Percentiles rank a stretch among this genome's conserved stretches.
Evolutionary conservation across 345 rosid species (phyloP).

Genomic region (Erodium maritimum): DNA sequence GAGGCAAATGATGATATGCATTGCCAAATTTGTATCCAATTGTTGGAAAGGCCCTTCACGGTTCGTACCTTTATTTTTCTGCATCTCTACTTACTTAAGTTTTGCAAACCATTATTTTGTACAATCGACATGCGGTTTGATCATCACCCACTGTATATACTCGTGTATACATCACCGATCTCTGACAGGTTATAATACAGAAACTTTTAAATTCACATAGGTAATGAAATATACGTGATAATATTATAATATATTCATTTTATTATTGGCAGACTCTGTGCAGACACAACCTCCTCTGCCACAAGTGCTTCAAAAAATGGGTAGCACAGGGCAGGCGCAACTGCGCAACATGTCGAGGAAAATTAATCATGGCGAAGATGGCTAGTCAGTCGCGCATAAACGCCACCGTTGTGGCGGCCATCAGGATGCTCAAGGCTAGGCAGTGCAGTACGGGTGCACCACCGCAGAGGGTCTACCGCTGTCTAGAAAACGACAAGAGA

Average conservation of each 20-base stretch:
- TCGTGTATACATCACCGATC: too few relatives aligned
- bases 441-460: slow-evolving; percentile 5
- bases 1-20: slow-evolving; percentile 13
- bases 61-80: slow-evolving; percentile 18
- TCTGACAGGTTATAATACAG: too few relatives aligned
- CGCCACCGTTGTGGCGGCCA: slow-evolving; percentile 38
- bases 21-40: slow-evolving; percentile 2
- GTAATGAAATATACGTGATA: too few relatives aligned
- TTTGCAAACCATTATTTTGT: too few relatives aligned
- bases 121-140: too few relatives aligned
- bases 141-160: too few relatives aligned
- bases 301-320: slow-evolving; percentile 63
- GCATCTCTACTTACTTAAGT: too few relatives aligned
- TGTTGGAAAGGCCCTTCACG: slow-evolving; percentile 65
- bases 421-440: slow-evolving; percentile 45
- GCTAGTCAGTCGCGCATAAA: slow-evolving; percentile 54
- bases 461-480: slow-evolving; percentile 22
- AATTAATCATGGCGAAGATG: slow-evolving; percentile 29
- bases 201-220: too few relatives aligned
- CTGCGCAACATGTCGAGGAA: slow-evolving; percentile 46
- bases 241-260: too few relatives aligned
- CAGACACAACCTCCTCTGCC: slow-evolving; percentile 75
- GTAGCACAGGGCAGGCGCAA: slow-evolving; percentile 31
- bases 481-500: slow-evolving; percentile 34
- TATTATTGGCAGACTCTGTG: slow-evolving; percentile 52